Evolutionary conservation across 371 early-diverging fungal species (phyloP).

Genomic region (Cokeromyces recurvatus): DNA sequence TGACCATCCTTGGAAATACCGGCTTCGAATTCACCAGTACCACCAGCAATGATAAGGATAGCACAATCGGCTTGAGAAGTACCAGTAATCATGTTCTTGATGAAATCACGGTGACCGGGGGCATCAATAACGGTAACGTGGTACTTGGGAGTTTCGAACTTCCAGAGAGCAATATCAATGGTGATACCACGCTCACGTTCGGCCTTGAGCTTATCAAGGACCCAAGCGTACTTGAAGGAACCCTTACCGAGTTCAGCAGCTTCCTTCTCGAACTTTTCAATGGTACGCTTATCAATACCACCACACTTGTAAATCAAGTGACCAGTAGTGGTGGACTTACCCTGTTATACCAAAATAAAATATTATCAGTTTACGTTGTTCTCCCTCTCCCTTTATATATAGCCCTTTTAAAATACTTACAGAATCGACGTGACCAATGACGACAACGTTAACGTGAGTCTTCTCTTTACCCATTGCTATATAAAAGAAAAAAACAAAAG

Average conservation of each 20-base stretch:
- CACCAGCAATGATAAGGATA: constrained; percentile 94
- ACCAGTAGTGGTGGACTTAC: constrained; percentile 56
- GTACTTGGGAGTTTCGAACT: constrained; percentile 97
- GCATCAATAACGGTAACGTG: constrained; percentile 96
- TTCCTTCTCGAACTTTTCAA: constrained; percentile 99
- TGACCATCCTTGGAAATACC: constrained; percentile 99
- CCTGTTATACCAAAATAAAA: constrained; percentile 5
- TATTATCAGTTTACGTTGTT: neutral
- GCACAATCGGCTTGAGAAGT: constrained; percentile 90
- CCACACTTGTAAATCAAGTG: constrained; percentile 99
- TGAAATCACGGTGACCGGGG: constrained; percentile 99
- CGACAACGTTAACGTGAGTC: constrained; percentile 93
- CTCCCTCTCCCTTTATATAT: too few relatives aligned
- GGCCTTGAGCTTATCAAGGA: constrained; percentile 95
- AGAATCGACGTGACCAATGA: constrained; percentile 99
- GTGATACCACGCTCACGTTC: constrained; percentile 97
- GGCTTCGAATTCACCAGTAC: constrained; percentile 96
- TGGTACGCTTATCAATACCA: constrained; percentile 98
- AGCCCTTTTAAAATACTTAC: constrained; percentile 56
- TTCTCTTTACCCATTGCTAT: constrained; percentile 88
- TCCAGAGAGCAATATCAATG: constrained; percentile 95
- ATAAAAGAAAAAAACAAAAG: too few relatives aligned
- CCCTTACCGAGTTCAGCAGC: constrained; percentile 97
- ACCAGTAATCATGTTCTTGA: constrained; percentile 99
- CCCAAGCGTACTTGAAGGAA: constrained; percentile 97